Evolutionary conservation across 1,284 basidiomycete genomes (phyloP).

Genomic region (Gomphus bonarii): DNA sequence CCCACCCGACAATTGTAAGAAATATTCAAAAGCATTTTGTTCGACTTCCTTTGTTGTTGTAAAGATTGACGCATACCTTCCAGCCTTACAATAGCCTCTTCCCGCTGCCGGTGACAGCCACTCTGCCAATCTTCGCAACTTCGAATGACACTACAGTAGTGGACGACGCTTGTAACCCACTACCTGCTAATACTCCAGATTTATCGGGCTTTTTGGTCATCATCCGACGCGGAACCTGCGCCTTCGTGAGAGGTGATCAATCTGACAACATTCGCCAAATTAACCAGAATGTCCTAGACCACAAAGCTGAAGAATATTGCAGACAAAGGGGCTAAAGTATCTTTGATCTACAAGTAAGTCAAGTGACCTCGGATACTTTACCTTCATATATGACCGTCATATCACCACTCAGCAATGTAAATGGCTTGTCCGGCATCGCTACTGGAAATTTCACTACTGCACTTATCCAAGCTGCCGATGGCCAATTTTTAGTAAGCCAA

Average conservation of each 20-base stretch:
- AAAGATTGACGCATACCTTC: background rate
- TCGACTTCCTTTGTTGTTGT: background rate
- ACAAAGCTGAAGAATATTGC: slow-evolving; percentile 38
- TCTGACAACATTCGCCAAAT: slow-evolving; percentile 13
- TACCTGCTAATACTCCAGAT: slow-evolving; percentile 42
- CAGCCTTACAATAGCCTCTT: background rate
- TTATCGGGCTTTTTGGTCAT: slow-evolving; percentile 37
- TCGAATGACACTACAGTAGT: slow-evolving; percentile 32
- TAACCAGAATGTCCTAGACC: slow-evolving; percentile 15
- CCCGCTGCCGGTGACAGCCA: slow-evolving; percentile 22
- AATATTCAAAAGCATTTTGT: background rate
- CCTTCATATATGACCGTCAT: background rate
- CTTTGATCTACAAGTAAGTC: slow-evolving; percentile 45
- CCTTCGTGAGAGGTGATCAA: slow-evolving; percentile 26
- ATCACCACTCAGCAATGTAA: slow-evolving; percentile 30
- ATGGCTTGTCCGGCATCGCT: slow-evolving; percentile 28
- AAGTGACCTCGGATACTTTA: background rate
- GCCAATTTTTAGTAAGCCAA: slow-evolving; percentile 28
- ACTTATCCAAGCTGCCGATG: slow-evolving; percentile 26
- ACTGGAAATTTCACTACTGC: slow-evolving; percentile 33
- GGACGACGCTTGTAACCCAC: slow-evolving; percentile 43
- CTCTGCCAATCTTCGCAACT: slow-evolving; percentile 32
- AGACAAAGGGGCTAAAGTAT: slow-evolving; percentile 37
- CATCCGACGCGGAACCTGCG: slow-evolving; percentile 41
- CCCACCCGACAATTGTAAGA: slow-evolving; percentile 5